phyloP scores from a whole-genome alignment of 164 flowering plant genomes.

The Vitis amurensis region DNA sequence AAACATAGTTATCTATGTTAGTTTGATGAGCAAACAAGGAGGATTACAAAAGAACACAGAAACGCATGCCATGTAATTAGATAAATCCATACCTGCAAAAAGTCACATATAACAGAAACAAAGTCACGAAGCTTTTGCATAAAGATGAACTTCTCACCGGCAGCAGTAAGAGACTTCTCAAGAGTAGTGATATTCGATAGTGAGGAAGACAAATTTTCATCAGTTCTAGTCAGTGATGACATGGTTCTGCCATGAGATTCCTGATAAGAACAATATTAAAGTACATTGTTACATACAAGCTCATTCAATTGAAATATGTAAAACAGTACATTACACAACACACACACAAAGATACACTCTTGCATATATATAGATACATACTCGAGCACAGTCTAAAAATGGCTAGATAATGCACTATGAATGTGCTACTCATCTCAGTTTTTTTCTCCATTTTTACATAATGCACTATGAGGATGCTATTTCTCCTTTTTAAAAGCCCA shows the following conservation, averaged over 20 bases:
- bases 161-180: constrained; percentile 71
- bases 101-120: constrained; percentile 87
- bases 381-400: too few relatives aligned
- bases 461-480: too few relatives aligned
- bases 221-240: constrained; percentile 49
- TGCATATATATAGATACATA: too few relatives aligned
- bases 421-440: too few relatives aligned
- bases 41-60: neutral
- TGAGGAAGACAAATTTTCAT: constrained; percentile 72
- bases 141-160: constrained; percentile 91
- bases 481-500: too few relatives aligned
- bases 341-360: too few relatives aligned
- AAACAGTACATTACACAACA: neutral
- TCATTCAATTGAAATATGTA: neutral
- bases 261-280: constrained; percentile 32
- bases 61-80: constrained; percentile 13
- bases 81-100: constrained; percentile 79
- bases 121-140: constrained; percentile 97
- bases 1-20: neutral
- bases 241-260: constrained; percentile 70
- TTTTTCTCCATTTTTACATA: too few relatives aligned
- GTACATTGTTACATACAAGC: neutral
- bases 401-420: too few relatives aligned
- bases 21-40: constrained; percentile 1
- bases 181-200: constrained; percentile 56